Percentiles rank a stretch among this genome's conserved stretches.
Evolutionary conservation across 148 eudicot species (phyloP).

Genomic region (Chenopodium quinoa): DNA sequence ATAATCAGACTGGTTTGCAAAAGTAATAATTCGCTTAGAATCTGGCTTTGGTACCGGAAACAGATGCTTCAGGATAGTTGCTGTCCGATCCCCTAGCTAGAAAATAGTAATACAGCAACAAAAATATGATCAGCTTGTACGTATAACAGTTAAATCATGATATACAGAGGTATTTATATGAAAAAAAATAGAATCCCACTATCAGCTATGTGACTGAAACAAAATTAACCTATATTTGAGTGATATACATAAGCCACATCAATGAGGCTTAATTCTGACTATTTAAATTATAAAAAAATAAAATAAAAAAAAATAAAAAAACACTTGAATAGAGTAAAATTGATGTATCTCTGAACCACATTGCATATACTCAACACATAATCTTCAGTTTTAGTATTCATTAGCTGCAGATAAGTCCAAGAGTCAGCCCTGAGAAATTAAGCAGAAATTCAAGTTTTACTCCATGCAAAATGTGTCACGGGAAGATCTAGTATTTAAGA

Average conservation of each 20-base stretch:
- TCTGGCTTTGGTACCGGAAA: constrained; percentile 99
- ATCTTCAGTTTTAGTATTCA: too few relatives aligned
- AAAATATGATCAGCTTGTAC: neutral
- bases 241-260: neutral
- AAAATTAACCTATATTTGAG: neutral
- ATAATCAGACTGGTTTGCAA: constrained; percentile 88
- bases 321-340: too few relatives aligned
- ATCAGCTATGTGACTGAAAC: neutral
- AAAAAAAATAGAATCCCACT: neutral
- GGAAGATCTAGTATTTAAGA: too few relatives aligned
- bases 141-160: neutral
- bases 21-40: constrained; percentile 83
- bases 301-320: too few relatives aligned
- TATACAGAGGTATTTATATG: neutral
- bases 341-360: too few relatives aligned
- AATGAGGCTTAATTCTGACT: neutral
- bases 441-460: too few relatives aligned
- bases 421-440: too few relatives aligned
- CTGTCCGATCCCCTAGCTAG: constrained; percentile 80
- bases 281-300: too few relatives aligned
- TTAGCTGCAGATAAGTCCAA: too few relatives aligned
- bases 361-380: too few relatives aligned
- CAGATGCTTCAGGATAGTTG: constrained; percentile 81
- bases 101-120: constrained; percentile 11
- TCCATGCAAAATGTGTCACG: too few relatives aligned